Evolutionary conservation across 2,329 filamentous ascomycete species (phyloP), one percentile per base, ranked within the genome.

Genomic region (Arthrobotrys entomopaga): DNA sequence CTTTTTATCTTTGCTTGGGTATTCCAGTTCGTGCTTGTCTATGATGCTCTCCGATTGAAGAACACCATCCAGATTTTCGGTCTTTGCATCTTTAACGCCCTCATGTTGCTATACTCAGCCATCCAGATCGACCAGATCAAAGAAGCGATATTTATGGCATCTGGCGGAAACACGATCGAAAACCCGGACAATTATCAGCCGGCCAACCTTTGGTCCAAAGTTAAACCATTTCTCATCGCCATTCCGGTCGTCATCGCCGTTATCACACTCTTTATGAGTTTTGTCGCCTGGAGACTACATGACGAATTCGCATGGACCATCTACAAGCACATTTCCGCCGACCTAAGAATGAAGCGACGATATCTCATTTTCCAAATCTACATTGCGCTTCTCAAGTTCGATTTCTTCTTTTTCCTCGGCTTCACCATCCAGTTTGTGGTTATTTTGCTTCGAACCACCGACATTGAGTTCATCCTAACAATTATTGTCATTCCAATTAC

Each of bases 291-390:
- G 91, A 97, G 97, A 83, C 86, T 99, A 34, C 98, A 99, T 81
- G 93, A 97, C 80, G 94, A 97, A 82, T 99, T 99, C 82, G 94
- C 95, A 10, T 99, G 95, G 95, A 95, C 95, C 69, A 99, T 99
- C 80, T 93, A 99, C 83, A 99, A 99, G 85, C 93, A 96, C 82
- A 99, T 99, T 81, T 96, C 93, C 80, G 95, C 95, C 59, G 95
- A 99, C 84, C 87, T 97, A 80, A 89, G 93, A 79, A 92, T 99
- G 90, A 98, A 97, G 86, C 90, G 93, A 83, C 89, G 95, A 77
- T 99, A 96, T 84, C 86, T 99, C 73, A 91, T 94, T 76, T 99
- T 96, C 81, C 95, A 99, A 89, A 93, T 99, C 81, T 99, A 97
- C 82, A 97, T 99, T 80, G 92, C 95, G 42, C 87, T 99, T 10